Evolutionary conservation across 495 filamentous ascomycete genomes (phyloP), one percentile per base, ranked within the genome.

Genomic region (Talaromyces adpressus): DNA sequence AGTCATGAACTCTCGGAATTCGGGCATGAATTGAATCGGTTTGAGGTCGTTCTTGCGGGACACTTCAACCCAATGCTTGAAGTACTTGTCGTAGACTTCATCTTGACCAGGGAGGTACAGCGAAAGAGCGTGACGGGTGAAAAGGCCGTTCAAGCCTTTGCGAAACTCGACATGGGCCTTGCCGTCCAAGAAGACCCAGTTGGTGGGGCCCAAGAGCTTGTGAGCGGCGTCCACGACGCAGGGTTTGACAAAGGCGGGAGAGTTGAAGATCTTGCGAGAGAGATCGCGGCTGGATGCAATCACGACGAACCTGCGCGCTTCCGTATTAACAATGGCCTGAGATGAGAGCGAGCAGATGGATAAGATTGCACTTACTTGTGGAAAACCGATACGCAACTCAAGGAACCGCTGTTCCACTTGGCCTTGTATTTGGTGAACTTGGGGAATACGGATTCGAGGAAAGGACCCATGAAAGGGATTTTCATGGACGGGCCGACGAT

Each of bases 101-200:
- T 97, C 92, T 75, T 94, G 89, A 61, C 91, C 89, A 59, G 94
- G 94, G 6, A 98, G 86, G 73, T 98, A 98, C 70, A 79, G 81
- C 69, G 89, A 87, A 69, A 98, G 86, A 36, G 94, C 91, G 71
- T 88, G 85, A 66, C 93, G 91, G 12, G 93, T 98, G 80, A 98
- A 98, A 27, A 98, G 83, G 59, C 87, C 88, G 72, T 98, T 98
- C 64, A 98, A 81, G 64, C 95, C 94, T 77, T 97, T 97, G 72
- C 94, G 92, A 78, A 92, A 98, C 64, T 98, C 94, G 63, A 97
- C 91, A 70, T 98, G 94, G 53, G 86, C 87, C 75, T 91, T 93
- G 65, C 94, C 94, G 73, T 98, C 94, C 69, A 98, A 79, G 80
- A 98, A 98, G 7, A 98, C 94, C 93, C 93, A 98, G 79, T 97